Percentiles rank a stretch among this genome's conserved stretches.
Evolutionary conservation across 2,329 filamentous ascomycete species (phyloP).

Genomic region (Bisporella sp.): DNA sequence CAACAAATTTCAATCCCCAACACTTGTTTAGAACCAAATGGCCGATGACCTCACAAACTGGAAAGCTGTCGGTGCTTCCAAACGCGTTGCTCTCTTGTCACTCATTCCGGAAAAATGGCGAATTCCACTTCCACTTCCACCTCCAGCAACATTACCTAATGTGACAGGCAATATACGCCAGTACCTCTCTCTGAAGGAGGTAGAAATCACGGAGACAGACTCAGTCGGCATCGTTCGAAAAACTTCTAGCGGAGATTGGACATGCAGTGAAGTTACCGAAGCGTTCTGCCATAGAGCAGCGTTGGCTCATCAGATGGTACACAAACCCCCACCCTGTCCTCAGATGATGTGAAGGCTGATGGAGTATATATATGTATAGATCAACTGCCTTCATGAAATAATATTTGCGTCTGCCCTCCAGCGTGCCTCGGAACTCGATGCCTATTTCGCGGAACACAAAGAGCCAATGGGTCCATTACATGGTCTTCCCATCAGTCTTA

Average conservation of each 20-base stretch:
- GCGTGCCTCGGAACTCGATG: constrained; percentile 37
- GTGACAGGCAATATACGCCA: background rate
- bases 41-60: background rate
- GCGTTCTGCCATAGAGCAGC: constrained; percentile 46
- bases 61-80: background rate
- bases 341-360: background rate
- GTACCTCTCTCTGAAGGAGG: constrained; percentile 24
- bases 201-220: constrained; percentile 51
- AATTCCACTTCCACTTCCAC: background rate
- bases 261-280: constrained; percentile 40
- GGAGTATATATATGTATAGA: constrained; percentile 37
- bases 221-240: constrained; percentile 44
- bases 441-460: constrained; percentile 29
- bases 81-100: background rate
- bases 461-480: constrained; percentile 32
- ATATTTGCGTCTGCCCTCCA: constrained; percentile 28
- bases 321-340: constrained; percentile 14
- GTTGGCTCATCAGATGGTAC: constrained; percentile 44
- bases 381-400: constrained; percentile 44
- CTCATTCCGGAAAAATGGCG: background rate
- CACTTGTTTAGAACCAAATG: background rate
- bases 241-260: constrained; percentile 44
- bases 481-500: constrained; percentile 29
- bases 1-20: no score
- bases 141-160: background rate